Conservation (phyloP, 805 yeast genomes). For the Wickerhamomyces hampshirensis region DNA sequence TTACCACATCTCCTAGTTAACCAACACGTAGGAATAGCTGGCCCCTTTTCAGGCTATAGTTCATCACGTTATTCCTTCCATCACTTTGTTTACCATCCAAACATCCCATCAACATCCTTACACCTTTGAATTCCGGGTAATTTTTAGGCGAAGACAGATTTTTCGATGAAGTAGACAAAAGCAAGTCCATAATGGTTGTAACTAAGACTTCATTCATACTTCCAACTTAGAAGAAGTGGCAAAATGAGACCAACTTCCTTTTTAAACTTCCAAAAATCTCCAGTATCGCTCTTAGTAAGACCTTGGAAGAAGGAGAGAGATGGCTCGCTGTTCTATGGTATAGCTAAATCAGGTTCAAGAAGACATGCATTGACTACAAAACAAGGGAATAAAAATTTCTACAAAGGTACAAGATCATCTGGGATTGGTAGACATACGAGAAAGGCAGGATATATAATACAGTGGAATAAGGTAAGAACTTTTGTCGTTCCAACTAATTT, state of each 20-base stretch:
- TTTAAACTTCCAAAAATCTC: slow-evolving; percentile 42
- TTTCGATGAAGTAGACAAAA: no score
- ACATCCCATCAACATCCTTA: neutral
- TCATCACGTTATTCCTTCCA: no score
- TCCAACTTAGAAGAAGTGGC: no score
- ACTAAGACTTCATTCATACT: no score
- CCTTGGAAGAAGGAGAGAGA: slow-evolving; percentile 89
- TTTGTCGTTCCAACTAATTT: slow-evolving; percentile 68
- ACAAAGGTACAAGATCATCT: slow-evolving; percentile 94
- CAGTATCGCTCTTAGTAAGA: slow-evolving; percentile 50
- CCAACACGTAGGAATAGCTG: no score
- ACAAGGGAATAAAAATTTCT: slow-evolving; percentile 89
- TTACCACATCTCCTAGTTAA: no score
- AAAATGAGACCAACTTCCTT: slow-evolving; percentile 46
- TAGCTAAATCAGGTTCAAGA: slow-evolving; percentile 72
- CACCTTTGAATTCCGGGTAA: neutral
- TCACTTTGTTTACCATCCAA: no score
- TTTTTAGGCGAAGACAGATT: neutral
- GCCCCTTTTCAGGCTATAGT: no score
- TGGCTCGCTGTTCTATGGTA: slow-evolving; percentile 81
- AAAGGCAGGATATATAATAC: slow-evolving; percentile 68
- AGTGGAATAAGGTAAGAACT: slow-evolving; percentile 85
- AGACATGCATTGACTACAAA: slow-evolving; percentile 84
- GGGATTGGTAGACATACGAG: slow-evolving; percentile 82
- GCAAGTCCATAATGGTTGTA: no score